These are phyloP conservation scores for Botryobasidium botryosum DNA, from an alignment of 768 basidiomycete species.

Conservation along the genomic window DNA sequence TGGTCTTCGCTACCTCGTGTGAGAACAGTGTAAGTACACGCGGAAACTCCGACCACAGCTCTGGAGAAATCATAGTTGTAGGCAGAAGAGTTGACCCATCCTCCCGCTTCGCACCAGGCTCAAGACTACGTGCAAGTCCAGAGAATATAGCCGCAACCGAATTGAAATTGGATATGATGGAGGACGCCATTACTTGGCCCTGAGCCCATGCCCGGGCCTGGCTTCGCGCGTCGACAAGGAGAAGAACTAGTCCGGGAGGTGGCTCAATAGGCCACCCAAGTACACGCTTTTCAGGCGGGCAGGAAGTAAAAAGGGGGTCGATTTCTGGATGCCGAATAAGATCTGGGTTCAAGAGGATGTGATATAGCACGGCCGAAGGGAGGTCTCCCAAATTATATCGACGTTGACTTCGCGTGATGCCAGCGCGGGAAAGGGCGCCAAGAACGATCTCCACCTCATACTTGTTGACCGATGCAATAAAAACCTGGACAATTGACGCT, in stretches of 20 bases:
- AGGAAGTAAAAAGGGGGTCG: constrained; percentile 24
- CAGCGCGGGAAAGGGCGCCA: constrained; percentile 26
- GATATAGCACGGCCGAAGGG: constrained; percentile 39
- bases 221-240: constrained; percentile 34
- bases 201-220: constrained; percentile 45
- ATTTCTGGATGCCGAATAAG: constrained; percentile 38
- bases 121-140: no score
- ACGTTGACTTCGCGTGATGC: constrained; percentile 12
- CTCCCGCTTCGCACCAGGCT: no score
- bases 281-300: constrained; percentile 24
- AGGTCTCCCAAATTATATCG: not conserved
- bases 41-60: no score
- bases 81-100: no score
- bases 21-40: no score
- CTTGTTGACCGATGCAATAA: constrained; percentile 43
- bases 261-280: constrained; percentile 40
- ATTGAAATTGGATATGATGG: not conserved
- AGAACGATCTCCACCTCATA: constrained; percentile 47
- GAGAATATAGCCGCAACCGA: no score
- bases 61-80: no score
- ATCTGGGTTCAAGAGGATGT: constrained; percentile 42
- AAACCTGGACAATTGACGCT: constrained; percentile 31
- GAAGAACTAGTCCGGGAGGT: constrained; percentile 41
- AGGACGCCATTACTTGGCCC: constrained; percentile 13
- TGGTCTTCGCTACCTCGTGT: no score